A percentile compares a stretch with the other conserved stretches of the same genome.
These are phyloP conservation scores for Cyberlindnera xylosilytica DNA, from an alignment of 805 yeast genomes.

Conservation along the genomic window DNA sequence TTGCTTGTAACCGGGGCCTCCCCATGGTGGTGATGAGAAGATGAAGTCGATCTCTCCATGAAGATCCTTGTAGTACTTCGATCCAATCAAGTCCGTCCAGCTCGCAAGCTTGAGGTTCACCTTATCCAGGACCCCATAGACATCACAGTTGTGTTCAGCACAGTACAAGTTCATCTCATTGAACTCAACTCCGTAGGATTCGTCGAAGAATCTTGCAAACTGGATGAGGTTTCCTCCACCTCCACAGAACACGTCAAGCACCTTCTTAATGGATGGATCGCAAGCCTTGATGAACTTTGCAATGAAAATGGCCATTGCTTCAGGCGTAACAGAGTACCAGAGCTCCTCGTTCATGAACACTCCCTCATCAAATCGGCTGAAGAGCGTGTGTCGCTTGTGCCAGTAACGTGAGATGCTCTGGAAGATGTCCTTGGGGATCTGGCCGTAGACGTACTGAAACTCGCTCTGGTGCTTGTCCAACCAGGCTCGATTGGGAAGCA, in stretches of 20 bases:
- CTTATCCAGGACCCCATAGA: constrained; percentile 56
- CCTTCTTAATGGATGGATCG: constrained; percentile 43
- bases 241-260: constrained; percentile 77
- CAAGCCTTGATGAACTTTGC: constrained; percentile 53
- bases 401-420: constrained; percentile 34
- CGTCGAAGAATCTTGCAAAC: constrained; percentile 55
- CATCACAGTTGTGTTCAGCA: constrained; percentile 58
- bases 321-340: constrained; percentile 91
- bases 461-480: constrained; percentile 5
- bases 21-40: constrained; percentile 89
- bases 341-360: constrained; percentile 66
- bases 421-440: constrained; percentile 8
- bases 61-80: constrained; percentile 5
- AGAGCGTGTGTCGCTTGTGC: constrained; percentile 57
- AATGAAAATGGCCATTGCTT: constrained; percentile 56
- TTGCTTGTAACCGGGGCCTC: constrained; percentile 62
- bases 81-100: constrained; percentile 33
- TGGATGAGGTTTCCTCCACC: constrained; percentile 88
- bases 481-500: constrained; percentile 11
- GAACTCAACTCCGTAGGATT: constrained; percentile 61
- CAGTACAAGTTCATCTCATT: constrained; percentile 61
- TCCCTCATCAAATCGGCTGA: constrained; percentile 64
- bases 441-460: constrained; percentile 9
- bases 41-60: constrained; percentile 43
- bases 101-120: constrained; percentile 48